Percentiles rank a stretch among this genome's conserved stretches.
These are phyloP conservation scores for Trametes polyzona DNA, from an alignment of 1,284 basidiomycete species.

Conservation along the genomic window DNA sequence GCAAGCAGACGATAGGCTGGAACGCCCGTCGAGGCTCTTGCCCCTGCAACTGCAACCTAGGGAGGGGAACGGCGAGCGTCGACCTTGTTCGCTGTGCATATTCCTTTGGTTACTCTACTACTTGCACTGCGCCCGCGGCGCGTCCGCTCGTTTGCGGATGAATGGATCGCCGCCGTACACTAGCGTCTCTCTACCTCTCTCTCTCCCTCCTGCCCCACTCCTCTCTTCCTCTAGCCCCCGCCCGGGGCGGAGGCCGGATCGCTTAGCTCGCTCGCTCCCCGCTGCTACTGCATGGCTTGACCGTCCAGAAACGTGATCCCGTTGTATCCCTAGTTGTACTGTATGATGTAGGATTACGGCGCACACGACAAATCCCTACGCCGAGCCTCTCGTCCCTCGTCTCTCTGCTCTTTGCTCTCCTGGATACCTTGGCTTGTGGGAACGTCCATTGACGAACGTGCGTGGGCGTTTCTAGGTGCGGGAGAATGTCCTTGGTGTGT, in stretches of 20 bases:
- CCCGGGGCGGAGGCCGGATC: not conserved
- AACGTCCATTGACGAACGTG: not conserved
- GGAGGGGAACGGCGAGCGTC: not conserved
- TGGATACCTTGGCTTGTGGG: not conserved
- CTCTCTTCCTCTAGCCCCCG: not conserved
- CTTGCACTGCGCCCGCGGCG: conserved; percentile 17
- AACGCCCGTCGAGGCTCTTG: no score
- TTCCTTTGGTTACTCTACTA: not conserved
- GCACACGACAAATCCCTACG: conserved; percentile 3
- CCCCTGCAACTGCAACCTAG: not conserved
- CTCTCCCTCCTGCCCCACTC: not conserved
- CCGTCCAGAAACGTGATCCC: conserved; percentile 16
- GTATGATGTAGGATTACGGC: conserved; percentile 23
- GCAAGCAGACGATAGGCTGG: no score
- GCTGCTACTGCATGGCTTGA: not conserved
- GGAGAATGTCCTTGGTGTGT: not conserved
- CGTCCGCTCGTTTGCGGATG: conserved; percentile 22
- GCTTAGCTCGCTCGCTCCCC: conserved; percentile 5
- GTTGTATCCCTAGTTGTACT: conserved; percentile 29
- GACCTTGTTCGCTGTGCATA: conserved; percentile 15
- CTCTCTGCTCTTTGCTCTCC: not conserved
- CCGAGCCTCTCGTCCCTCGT: not conserved
- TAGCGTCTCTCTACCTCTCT: not conserved
- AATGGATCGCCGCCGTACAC: conserved; percentile 18
- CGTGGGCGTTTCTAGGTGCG: no score